A percentile compares a stretch with the other conserved stretches of the same genome.
phyloP scores from a whole-genome alignment of 345 rosid genomes.

The Salix udensis region DNA sequence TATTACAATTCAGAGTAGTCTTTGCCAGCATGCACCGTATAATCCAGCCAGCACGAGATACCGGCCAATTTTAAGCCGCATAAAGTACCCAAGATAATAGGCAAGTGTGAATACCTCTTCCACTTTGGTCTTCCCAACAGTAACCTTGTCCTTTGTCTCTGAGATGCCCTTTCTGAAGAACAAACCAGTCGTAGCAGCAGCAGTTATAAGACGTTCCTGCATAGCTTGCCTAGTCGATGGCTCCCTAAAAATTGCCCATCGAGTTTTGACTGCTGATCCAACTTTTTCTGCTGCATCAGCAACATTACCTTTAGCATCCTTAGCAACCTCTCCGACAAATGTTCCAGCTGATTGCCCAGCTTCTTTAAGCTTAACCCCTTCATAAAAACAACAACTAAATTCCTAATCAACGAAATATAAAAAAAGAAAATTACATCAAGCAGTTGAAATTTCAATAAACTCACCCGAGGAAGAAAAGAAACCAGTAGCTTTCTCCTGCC shows the following conservation, averaged over 20 bases:
- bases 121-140: slow-evolving; percentile 80
- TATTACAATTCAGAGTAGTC: too few relatives aligned
- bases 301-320: slow-evolving; percentile 89
- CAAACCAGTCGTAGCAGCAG: slow-evolving; percentile 87
- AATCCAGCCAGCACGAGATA: too few relatives aligned
- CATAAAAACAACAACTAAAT: slow-evolving; percentile 15
- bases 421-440: not conserved
- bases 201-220: slow-evolving; percentile 72
- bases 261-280: slow-evolving; percentile 61
- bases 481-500: slow-evolving; percentile 81
- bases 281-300: slow-evolving; percentile 79
- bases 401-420: slow-evolving; percentile 1
- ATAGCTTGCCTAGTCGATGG: slow-evolving; percentile 77
- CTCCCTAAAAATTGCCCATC: slow-evolving; percentile 82
- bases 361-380: slow-evolving; percentile 80
- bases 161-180: slow-evolving; percentile 75
- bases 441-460: slow-evolving; percentile 27
- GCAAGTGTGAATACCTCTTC: slow-evolving; percentile 64
- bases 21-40: too few relatives aligned
- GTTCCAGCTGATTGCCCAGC: slow-evolving; percentile 81
- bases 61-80: too few relatives aligned
- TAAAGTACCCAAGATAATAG: not conserved
- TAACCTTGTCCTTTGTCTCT: slow-evolving; percentile 86
- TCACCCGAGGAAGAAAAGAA: slow-evolving; percentile 91
- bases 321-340: slow-evolving; percentile 78